Percentiles rank a stretch among this genome's conserved stretches.
Evolutionary conservation across 2,329 filamentous ascomycete species (phyloP).

Genomic region (Trichoderma atroviride): DNA sequence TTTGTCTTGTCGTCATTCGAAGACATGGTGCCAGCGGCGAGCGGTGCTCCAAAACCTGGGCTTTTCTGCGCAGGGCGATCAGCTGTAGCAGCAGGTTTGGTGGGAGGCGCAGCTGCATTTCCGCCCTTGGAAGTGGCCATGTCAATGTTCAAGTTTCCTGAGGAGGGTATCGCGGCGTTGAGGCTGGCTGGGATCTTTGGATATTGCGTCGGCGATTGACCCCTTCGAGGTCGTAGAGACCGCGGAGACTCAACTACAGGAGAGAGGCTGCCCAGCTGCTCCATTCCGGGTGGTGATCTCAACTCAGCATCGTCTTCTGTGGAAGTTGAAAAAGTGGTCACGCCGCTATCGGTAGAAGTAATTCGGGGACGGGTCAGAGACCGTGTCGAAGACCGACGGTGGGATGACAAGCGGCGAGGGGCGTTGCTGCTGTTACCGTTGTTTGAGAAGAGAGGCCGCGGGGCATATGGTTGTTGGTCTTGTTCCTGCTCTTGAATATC

Average conservation of each 20-base stretch:
- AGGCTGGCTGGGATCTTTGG: slow-evolving; percentile 37
- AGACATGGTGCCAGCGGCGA: slow-evolving; percentile 23
- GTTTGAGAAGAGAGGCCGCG: neutral
- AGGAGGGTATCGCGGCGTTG: neutral
- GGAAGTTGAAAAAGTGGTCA: slow-evolving; percentile 39
- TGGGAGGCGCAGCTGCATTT: neutral
- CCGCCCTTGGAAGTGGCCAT: slow-evolving; percentile 4
- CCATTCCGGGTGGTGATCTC: slow-evolving; percentile 27
- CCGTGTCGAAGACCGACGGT: slow-evolving; percentile 28
- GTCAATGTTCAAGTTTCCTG: neutral
- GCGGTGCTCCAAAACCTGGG: slow-evolving; percentile 41
- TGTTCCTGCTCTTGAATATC: slow-evolving; percentile 18
- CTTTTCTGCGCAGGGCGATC: slow-evolving; percentile 19
- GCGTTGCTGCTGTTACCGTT: slow-evolving; percentile 20
- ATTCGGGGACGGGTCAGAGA: slow-evolving; percentile 33
- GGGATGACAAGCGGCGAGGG: slow-evolving; percentile 19
- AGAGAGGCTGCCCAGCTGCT: slow-evolving; percentile 44
- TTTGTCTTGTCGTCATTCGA: slow-evolving; percentile 12
- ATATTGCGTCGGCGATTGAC: slow-evolving; percentile 39
- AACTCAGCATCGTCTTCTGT: slow-evolving; percentile 29
- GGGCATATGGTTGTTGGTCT: slow-evolving; percentile 13
- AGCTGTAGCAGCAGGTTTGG: neutral
- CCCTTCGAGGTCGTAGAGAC: slow-evolving; percentile 41
- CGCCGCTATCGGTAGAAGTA: slow-evolving; percentile 39
- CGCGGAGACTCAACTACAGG: slow-evolving; percentile 54